Evolutionary conservation across 208 protist genomes (phyloP), one percentile per base, ranked within the genome.

Genomic region (Acanthamoeba quina): DNA sequence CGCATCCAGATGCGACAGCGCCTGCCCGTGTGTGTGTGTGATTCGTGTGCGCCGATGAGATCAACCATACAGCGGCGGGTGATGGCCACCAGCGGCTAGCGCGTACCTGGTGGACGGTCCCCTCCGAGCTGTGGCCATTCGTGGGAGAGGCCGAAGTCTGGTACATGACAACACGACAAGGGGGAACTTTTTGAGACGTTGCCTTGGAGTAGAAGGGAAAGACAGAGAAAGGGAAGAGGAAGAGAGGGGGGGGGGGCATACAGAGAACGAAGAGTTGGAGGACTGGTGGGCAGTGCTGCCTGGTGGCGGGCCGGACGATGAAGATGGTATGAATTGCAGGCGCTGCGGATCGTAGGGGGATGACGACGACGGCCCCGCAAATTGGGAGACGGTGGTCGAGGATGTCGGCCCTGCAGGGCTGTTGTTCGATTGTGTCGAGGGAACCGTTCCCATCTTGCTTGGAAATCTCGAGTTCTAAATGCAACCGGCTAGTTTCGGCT

Each of bases 351-450:
- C 5, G 21, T 64, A n/a, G 2, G 24, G 9, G 6, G 21, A 9
- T n/a, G 58, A 26, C 21, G 24, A 64, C 17, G 58, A 64, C 24
- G 58, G 58, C 24, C 78, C 78, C 21, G 78, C 78, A 64, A 64
- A 86, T 44, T 86, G 78, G 15, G 78, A 86, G 5, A 5, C 29
- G 17, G 44, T 37, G 24, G 31, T n/a, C 3, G 78, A 62, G 15
- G 78, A 86, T 52, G 52, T 19, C 0, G 78, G 6, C 17, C 17
- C 17, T 10, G 78, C 41, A 31, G 29, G 68, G 68, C 68, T 76
- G 78, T 2, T 86, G 78, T 21, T 86, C n/a, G 78, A 86, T 41
- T 7, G 49, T 10, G 78, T 86, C n/a, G 78, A 86, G 26, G 78
- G 78, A 7, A 86, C 78, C 7, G 78, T 86, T 0, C 78, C 78